These are phyloP conservation scores for Inonotus hispidus DNA, from an alignment of 1,284 basidiomycete genomes.

Conservation along the genomic window DNA sequence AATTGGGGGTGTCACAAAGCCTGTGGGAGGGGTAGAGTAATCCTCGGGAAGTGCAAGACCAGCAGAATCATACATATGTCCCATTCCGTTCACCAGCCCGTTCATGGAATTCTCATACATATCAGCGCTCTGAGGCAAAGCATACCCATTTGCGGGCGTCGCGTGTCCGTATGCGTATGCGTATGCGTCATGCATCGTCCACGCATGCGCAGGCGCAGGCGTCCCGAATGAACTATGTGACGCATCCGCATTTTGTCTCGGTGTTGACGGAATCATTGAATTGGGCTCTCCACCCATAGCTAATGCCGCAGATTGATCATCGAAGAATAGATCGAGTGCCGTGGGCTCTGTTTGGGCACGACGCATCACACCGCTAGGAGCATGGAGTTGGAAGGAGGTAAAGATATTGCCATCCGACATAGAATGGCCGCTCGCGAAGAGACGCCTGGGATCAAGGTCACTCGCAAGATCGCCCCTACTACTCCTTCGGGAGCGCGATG, in stretches of 20 bases:
- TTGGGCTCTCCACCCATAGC: background rate
- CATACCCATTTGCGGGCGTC: background rate
- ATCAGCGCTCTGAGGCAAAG: background rate
- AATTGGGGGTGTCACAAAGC: background rate
- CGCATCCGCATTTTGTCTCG: background rate
- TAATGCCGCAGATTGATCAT: background rate
- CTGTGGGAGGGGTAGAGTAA: background rate
- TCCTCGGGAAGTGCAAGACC: background rate
- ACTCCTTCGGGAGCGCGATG: background rate
- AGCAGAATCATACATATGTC: background rate
- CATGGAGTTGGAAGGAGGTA: background rate
- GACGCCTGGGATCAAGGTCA: slow-evolving; percentile 5
- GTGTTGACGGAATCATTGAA: background rate
- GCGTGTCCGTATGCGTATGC: background rate
- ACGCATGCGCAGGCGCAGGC: slow-evolving; percentile 3
- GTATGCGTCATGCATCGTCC: background rate
- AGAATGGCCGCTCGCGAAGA: slow-evolving; percentile 6
- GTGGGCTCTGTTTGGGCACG: slow-evolving; percentile 3
- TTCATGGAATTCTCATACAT: background rate
- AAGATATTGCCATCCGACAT: slow-evolving; percentile 5
- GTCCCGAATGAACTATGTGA: background rate
- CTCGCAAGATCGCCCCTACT: slow-evolving; percentile 1
- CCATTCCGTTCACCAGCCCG: background rate
- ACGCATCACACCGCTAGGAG: background rate
- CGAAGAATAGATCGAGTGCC: background rate